Percentiles rank a stretch among this genome's conserved stretches.
Evolutionary conservation across 2,329 filamentous ascomycete genomes (phyloP).

Genomic region (Ophiostoma triangulosporum): DNA sequence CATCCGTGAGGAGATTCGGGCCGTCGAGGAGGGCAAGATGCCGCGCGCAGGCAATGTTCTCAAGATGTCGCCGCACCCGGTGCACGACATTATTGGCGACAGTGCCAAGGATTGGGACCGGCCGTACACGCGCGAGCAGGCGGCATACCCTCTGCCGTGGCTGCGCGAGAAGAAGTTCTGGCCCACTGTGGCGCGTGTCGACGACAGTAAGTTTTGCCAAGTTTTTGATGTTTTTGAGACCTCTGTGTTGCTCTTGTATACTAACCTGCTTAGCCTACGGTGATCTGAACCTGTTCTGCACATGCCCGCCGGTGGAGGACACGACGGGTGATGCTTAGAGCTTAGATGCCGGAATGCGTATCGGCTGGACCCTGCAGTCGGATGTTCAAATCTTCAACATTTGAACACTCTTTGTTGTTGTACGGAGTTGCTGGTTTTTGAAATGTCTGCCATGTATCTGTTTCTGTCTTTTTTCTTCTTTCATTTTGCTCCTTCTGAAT

Average conservation of each 20-base stretch:
- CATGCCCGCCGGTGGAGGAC: conserved; percentile 71
- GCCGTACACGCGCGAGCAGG: conserved; percentile 67
- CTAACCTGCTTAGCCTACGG: conserved; percentile 54
- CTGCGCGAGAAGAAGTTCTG: conserved; percentile 96
- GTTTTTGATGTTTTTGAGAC: not conserved
- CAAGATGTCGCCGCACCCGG: conserved; percentile 78
- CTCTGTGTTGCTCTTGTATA: not conserved
- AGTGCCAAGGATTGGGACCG: conserved; percentile 56
- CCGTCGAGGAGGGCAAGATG: conserved; percentile 65
- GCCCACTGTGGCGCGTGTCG: conserved; percentile 73
- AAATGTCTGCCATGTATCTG: not conserved
- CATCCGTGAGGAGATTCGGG: conserved; percentile 74
- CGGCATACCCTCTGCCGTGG: conserved; percentile 74
- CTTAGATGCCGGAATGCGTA: not conserved
- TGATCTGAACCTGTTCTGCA: conserved; percentile 89
- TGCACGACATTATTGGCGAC: conserved; percentile 58
- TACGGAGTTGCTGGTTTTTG: not conserved
- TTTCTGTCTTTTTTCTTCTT: not conserved
- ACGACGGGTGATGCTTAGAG: conserved; percentile 24
- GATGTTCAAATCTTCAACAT: not conserved
- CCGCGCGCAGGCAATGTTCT: conserved; percentile 69
- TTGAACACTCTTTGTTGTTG: not conserved
- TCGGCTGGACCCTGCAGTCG: not conserved
- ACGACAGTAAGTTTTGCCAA: conserved; percentile 56
- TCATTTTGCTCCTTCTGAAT: too few relatives aligned